These are phyloP conservation scores for Sphenostylis stenocarpa DNA, from an alignment of 306 rosid genomes.

Conservation along the genomic window DNA sequence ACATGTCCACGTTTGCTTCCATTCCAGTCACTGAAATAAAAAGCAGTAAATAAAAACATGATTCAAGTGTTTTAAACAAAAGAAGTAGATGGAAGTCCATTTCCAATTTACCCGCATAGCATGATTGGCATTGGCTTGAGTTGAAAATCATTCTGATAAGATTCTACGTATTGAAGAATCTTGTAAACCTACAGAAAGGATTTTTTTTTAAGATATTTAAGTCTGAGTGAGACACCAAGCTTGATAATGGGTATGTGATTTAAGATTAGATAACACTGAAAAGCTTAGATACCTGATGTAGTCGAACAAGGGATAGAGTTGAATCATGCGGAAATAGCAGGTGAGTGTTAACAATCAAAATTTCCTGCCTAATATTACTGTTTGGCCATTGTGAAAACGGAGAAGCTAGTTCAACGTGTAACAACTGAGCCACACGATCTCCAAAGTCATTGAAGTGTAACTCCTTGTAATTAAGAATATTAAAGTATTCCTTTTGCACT, in stretches of 20 bases:
- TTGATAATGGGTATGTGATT: not conserved
- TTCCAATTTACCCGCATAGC: conserved; percentile 82
- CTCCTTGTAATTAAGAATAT: conserved; percentile 57
- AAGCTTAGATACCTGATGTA: conserved; percentile 49
- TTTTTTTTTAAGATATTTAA: not conserved
- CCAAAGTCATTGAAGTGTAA: conserved; percentile 60
- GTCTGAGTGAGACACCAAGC: conserved; percentile 5
- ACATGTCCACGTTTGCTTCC: conserved; percentile 99
- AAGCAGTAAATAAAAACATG: not conserved
- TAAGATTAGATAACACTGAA: not conserved
- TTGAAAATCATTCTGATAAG: conserved; percentile 80
- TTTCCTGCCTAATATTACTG: conserved; percentile 52
- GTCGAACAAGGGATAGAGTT: conserved; percentile 49
- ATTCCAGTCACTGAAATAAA: conserved; percentile 82
- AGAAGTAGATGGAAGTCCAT: not conserved
- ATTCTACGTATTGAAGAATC: conserved; percentile 79
- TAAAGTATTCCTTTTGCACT: conserved; percentile 52
- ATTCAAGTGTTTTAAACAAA: not conserved
- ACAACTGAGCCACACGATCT: conserved; percentile 63
- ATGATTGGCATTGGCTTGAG: conserved; percentile 88
- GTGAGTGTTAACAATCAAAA: conserved; percentile 61
- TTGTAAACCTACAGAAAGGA: conserved; percentile 66
- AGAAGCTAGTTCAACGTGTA: conserved; percentile 54
- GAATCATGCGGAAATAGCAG: conserved; percentile 65
- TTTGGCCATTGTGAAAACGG: conserved; percentile 39